These are phyloP conservation scores for Ogataea methylovora DNA, from an alignment of 805 yeast species.

Conservation along the genomic window DNA sequence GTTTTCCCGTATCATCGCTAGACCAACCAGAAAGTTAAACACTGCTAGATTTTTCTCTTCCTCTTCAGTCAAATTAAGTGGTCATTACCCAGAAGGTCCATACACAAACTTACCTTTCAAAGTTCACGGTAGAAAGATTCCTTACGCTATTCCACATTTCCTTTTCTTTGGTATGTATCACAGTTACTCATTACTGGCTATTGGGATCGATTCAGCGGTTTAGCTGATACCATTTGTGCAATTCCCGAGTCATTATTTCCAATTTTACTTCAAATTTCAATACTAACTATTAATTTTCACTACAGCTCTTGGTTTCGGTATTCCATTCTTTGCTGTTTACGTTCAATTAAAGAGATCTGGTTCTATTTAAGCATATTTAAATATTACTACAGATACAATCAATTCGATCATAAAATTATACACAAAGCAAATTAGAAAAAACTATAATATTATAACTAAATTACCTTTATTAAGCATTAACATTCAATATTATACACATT, in stretches of 20 bases:
- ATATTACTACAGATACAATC: neutral
- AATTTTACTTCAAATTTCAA: conserved; percentile 3
- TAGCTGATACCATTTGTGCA: neutral
- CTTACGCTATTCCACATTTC: conserved; percentile 77
- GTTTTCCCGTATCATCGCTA: conserved; percentile 23
- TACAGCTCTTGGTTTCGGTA: conserved; percentile 47
- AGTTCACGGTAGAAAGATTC: conserved; percentile 89
- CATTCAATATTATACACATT: too few species aligned
- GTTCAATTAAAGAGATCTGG: conserved; percentile 90
- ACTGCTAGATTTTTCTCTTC: conserved; percentile 47
- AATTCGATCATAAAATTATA: neutral
- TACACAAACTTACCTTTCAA: conserved; percentile 92
- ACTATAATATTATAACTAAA: neutral
- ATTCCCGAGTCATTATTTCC: neutral
- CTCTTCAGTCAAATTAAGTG: conserved; percentile 34
- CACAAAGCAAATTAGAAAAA: neutral
- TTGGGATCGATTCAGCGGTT: too few species aligned
- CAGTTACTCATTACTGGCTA: conserved; percentile 5
- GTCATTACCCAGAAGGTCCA: conserved; percentile 65
- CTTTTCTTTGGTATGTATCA: conserved; percentile 53
- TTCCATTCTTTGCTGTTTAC: conserved; percentile 73
- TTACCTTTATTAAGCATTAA: neutral
- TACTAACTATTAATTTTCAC: too few species aligned
- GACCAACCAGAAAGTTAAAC: conserved; percentile 14
- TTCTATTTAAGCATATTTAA: conserved; percentile 23